Evolutionary conservation across 1,284 basidiomycete genomes (phyloP), one percentile per base, ranked within the genome.

Genomic region (Trametes hirsuta): DNA sequence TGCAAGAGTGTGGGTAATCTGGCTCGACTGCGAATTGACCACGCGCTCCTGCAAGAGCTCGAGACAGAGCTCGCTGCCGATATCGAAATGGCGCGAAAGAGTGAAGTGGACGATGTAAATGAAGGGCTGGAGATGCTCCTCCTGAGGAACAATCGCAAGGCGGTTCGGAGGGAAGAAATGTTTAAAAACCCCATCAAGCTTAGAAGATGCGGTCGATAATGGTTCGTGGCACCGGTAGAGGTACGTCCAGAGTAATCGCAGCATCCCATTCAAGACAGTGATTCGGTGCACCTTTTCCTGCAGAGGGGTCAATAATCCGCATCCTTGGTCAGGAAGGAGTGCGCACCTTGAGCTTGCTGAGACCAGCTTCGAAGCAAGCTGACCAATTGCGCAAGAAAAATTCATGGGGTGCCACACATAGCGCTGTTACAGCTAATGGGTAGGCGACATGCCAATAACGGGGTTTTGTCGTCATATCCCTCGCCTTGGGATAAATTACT

Each of bases 241-340:
- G 74, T 98, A 98, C 0, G 95, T 93, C 96, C 96, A 98, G 25
- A 97, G 77, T 35, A 98, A 75, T 4, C 95, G 88, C 59, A 95
- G 75, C 57, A 93, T 86, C 3, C 93, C 91, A 66, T 96, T 95
- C 76, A 97, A 81, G 11, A 94, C 84, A 4, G 86, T 80, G 1
- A 86, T 76, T n/a, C 94, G 85, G 53, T 83, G 80, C 0, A 85
- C 79, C 64, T 91, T 92, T 69, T 98, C 95, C 91, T 96, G 64
- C 47, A 18, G n/a, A 61, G 45, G 47, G 14, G 53, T 54, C 6
- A 15, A 12, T n/a, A 9, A 22, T 2, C 3, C 1, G 21, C 2
- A 34, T n/a, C 4, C 2, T 25, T 6, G 1, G 18, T 35, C 4
- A 3, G 6, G 22, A 44, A 4, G 18, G 8, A 14, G 9, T n/a